Evolutionary conservation across 2,329 filamentous ascomycete species (phyloP), one percentile per base, ranked within the genome.

Genomic region (Hyphodiscus sp.): DNA sequence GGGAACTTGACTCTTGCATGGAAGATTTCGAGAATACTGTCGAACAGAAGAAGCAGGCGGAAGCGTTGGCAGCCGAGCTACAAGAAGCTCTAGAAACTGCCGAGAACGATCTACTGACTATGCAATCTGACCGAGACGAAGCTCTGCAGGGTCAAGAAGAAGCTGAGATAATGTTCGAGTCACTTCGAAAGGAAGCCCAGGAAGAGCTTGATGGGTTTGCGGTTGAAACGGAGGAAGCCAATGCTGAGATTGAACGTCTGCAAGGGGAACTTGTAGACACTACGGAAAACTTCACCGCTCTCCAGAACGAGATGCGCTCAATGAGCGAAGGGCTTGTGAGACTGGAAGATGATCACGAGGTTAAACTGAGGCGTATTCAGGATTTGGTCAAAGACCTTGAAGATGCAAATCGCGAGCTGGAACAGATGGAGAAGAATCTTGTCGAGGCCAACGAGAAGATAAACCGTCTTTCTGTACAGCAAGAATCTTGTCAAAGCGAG

Each of bases 271-370:
- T 96, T 15, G 81, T 82, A 57, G 86, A 89, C 58, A 82, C 86
- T 50, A 84, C 84, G 13, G 91, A 97, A 65, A 95, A 94, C 67
- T 92, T 96, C 69, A 84, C 86, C 59, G 88, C 89, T n/a, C 74
- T 99, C 50, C 92, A 97, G 67, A 84, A 87, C 55, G 94, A 97
- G 75, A 94, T 99, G 85, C 87, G 91, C 58, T 86, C 86, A 62
- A 86, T 96, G 71, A 95, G 88, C 64, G 90, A 96, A 62, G 87
- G 87, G 20, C 79, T 97, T 6, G 80, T 96, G 30, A 80, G 89
- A 45, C 78, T 99, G 0, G 94, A 97, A 68, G 91, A 97, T 68
- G 91, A 95, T 62, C 87, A 92, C 51, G 84, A 89, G 59, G 83
- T 81, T 63, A 94, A 91, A 69, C 71, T 87, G 46, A 82, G 84